Evolutionary conservation across 805 yeast genomes (phyloP), one percentile per base, ranked within the genome.

Genomic region (Kodamaea neixiangensis): DNA sequence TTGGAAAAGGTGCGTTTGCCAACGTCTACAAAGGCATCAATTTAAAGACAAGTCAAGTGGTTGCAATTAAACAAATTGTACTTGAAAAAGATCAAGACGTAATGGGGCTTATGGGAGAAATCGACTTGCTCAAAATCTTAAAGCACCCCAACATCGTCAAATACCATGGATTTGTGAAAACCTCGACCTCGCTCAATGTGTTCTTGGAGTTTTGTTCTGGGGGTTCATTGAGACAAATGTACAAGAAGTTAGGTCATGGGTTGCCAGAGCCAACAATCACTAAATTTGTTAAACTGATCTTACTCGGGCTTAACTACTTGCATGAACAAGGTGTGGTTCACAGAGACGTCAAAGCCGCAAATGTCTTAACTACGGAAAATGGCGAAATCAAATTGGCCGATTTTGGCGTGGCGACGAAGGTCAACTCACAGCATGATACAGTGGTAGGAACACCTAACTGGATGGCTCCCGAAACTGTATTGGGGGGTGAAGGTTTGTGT

Each of bases 381-480:
- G 84, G 91, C 2, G 77, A 78, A 7, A 87, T 90, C 11, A 94
- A 93, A 60, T 77, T 93, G 45, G 97, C 97, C 1, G 99, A 93
- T 66, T 93, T 93, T 68, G 98, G 98, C 1, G 97, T 93, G 6
- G 96, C 98, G 1, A 89, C 97, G 4, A 74, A 73, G 41, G 76
- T 77, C 2, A 58, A 60, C 39, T 57, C 61, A 31, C 71, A 57
- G 59, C 78, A 70, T 54, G 61, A 61, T 46, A 75, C 78, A 2
- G 83, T 81, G 7, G 81, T 78, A 13, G 99, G 99, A 1, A 90
- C 98, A 0, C 96, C 97, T 0, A 88, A 93, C 64, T 94, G 98
- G 98, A 92, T 94, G 97, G 97, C 99, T 0, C 99, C 99, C 0
- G 99, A 94, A 63, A 84, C 96, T 2, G 87, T 94, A 3, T 75